Base-by-base conservation (phyloP, 192 early-diverging fungal genomes). In the Backusella sp. region DNA sequence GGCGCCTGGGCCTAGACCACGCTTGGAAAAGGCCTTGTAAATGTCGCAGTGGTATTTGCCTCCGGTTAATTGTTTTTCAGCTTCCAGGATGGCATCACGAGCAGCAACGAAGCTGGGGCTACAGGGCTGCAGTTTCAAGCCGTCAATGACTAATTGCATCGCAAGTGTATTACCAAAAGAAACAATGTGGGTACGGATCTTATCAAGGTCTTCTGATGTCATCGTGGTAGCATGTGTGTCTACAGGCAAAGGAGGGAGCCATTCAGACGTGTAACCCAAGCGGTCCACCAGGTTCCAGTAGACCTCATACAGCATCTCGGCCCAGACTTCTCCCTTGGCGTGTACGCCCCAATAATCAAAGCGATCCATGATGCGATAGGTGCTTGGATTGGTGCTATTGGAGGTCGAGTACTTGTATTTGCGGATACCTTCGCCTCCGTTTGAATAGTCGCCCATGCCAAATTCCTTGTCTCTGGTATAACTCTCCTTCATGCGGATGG, bases 261-360 rank as follows among this genome's bases (percentile, higher is more conserved):
- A 86, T 41, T 90, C 80, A 23, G 82, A 78, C 34, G 86, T 86
- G 41, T 86, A 90, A 9, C 88, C 89, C 28, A 87, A 75, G 34
- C 77, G 76, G 67, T 90, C 89, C 9, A 91, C 84, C 28, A 95
- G 73, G 76, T 88, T 89, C 87, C 93, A 93, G 74, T 89, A 88
- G 41, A 94, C 88, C 76, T 97, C 96, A 80, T 94, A 96, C 42
- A 98, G 88, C 77, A 96, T 96, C 72, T 86, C 89, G 3, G 96
- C 96, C 97, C 97, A 98, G 15, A 98, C 94, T 76, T 77, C 84
- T 46, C 97, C 97, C 81, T 94, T 96, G 74, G 92, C 92, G 76
- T 98, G 96, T 3, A 94, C 96, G 30, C 94, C 96, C 91, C 93
- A 94, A 85, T 96, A 98, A 6, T 84, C 91, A 17, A 90, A 91